Evolutionary conservation across 2,329 filamentous ascomycete species (phyloP), one percentile per base, ranked within the genome.

Genomic region (Fusarium circinatum): DNA sequence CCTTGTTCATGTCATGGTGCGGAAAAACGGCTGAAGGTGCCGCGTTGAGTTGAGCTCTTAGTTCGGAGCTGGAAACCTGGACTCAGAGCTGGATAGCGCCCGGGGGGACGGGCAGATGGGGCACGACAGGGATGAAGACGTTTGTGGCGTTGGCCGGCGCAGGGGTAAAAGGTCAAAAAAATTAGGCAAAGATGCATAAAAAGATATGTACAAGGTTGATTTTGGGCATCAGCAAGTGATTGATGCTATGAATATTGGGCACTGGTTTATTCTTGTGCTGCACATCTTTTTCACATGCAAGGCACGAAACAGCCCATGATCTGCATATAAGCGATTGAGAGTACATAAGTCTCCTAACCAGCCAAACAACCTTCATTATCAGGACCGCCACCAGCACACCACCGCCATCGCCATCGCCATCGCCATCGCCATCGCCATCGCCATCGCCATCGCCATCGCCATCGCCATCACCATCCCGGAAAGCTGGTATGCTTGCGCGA

Each of bases 1-100:
- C 71, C 66, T 70, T 66, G 71, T 63, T 51, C 32, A 24, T 28
- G 42, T 51, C 32, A 24, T 28, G 42, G 41, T 65, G 65, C 70
- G 75, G 75, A 49, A 68, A 65, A 65, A 63, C 63, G 63, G 73
- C 45, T 63, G 64, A 62, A 72, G 70, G 65, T 70, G 70, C 72
- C 70, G 73, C 71, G 58, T 63, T 45, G 65, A 76, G 60, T 63
- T 70, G 70, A 65, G 65, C 57, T 75, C 42, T 59, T 59, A 47
- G 60, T 62, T 38, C 17, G 24, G 39, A 58, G 57, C 51, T 62
- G 26, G 61, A 59, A 62, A 45, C 65, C 65, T 63, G 65, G 62
- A 42, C 48, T 32, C 17, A 30, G 18, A 60, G 62, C 41, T 68
- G 39, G 62, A 59, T 54, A 68, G 55, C 42, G 55, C 56, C 59